Evolutionary conservation across 257 asterid species (phyloP), one percentile per base, ranked within the genome.

Genomic region (Eucommia ulmoides): DNA sequence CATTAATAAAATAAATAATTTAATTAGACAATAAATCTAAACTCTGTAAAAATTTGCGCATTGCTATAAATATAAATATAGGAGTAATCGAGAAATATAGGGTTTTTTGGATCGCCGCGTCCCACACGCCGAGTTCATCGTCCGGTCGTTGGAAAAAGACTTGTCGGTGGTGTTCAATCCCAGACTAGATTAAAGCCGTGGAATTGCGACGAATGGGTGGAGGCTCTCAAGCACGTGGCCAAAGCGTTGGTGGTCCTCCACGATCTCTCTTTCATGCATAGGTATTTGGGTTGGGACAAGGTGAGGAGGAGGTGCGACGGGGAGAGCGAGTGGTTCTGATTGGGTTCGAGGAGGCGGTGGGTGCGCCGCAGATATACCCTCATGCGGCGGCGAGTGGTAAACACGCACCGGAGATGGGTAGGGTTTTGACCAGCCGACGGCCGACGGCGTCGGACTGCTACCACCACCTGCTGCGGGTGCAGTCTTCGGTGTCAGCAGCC

Each of bases 401-500:
- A 19, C 63, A 65, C 51, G 73, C 80, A 3, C 73, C 76, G 63
- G 80, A 73, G 63, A 73, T 73, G 76, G 64, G 59, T 2, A 45
- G 73, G 52, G 72, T 20, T 62, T 73, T 7, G 80, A 76, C 38
- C 76, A 68, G 49, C 46, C 68, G 45, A 63, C 68, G 76, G 10
- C 80, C 80, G 29, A 68, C 80, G 65, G 80, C 80, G 62, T 73
- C 80, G 45, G 80, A 73, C 70, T 73, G 80, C 61, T 73, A 73
- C 50, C 76, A 58, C 70, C 80, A 73, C 67, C 61, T 68, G 57
- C 51, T 73, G 62, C 80, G 65, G 76, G 51, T 73, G 52, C 80
- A 73, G 64, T 73, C 80, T 52, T 61, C 72, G 15, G 53, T 73
- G 52, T 68, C 75, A 63, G 68, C 75, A n/a, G 64, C 74, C 62